Conservation (phyloP, 2,329 filamentous ascomycete species). For the Alternaria longipes region DNA sequence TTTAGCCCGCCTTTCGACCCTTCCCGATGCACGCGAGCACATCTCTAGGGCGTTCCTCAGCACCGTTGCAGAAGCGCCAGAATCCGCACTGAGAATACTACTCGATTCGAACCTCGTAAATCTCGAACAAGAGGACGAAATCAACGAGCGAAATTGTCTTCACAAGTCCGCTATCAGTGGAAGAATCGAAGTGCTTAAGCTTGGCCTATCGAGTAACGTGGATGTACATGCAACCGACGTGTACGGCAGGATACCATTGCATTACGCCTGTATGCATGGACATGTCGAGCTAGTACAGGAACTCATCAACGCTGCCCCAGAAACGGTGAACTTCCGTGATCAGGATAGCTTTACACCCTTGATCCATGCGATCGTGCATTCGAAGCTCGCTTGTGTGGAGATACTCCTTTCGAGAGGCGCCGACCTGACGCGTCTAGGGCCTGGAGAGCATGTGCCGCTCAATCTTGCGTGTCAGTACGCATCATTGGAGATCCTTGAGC, state of each 20-base stretch:
- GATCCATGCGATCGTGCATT: constrained; percentile 93
- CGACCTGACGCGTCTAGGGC: constrained; percentile 84
- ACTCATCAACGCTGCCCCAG: constrained; percentile 72
- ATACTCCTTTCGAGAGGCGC: constrained; percentile 79
- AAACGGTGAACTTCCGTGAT: constrained; percentile 87
- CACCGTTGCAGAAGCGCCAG: constrained; percentile 84
- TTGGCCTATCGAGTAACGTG: constrained; percentile 78
- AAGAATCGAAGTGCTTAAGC: constrained; percentile 77
- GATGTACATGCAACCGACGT: constrained; percentile 85
- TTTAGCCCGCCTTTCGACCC: constrained; percentile 72
- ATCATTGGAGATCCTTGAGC: constrained; percentile 81
- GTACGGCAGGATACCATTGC: constrained; percentile 90
- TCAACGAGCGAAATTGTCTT: constrained; percentile 95
- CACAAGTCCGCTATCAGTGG: constrained; percentile 98
- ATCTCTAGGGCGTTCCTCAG: constrained; percentile 90
- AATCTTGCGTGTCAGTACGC: constrained; percentile 96
- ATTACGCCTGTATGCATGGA: constrained; percentile 97
- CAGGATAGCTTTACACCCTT: constrained; percentile 97
- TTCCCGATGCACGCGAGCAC: constrained; percentile 73
- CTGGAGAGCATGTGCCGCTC: constrained; percentile 90
- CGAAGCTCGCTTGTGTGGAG: constrained; percentile 81
- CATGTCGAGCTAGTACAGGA: constrained; percentile 82
- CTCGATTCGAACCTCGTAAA: constrained; percentile 85
- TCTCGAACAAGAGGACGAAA: constrained; percentile 93
- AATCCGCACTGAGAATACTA: constrained; percentile 77